These are phyloP conservation scores for Mucor saturninus DNA, from an alignment of 371 early-diverging fungal species.

Conservation along the genomic window DNA sequence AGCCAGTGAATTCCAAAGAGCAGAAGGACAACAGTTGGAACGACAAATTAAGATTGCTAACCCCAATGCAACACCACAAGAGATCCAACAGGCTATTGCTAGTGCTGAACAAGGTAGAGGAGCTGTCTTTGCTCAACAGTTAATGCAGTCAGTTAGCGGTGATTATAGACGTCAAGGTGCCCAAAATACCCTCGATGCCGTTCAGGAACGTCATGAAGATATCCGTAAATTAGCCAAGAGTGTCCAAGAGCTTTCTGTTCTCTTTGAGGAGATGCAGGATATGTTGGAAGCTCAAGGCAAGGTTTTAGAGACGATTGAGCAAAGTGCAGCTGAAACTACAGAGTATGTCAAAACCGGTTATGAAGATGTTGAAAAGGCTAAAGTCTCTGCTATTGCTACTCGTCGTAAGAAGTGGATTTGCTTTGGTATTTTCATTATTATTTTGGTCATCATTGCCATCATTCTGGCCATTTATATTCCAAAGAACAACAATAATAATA, in stretches of 20 bases:
- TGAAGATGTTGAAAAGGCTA: conserved; percentile 39
- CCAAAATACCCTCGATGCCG: conserved; percentile 51
- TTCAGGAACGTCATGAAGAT: conserved; percentile 57
- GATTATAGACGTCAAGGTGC: conserved; percentile 50
- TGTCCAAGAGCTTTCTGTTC: conserved; percentile 45
- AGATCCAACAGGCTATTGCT: conserved; percentile 49
- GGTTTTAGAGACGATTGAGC: conserved; percentile 48
- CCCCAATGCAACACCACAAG: conserved; percentile 51
- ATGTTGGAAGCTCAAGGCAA: conserved; percentile 49
- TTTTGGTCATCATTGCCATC: conserved; percentile 51
- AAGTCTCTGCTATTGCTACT: conserved; percentile 39
- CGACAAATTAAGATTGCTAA: conserved; percentile 56
- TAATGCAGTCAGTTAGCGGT: conserved; percentile 43
- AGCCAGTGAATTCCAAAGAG: conserved; percentile 51
- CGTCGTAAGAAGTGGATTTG: conserved; percentile 59
- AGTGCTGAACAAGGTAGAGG: conserved; percentile 49
- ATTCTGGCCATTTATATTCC: conserved; percentile 29
- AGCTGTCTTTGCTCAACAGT: conserved; percentile 53
- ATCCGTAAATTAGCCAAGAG: conserved; percentile 50
- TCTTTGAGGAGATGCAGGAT: conserved; percentile 54
- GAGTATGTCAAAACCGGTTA: conserved; percentile 43
- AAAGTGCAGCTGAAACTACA: conserved; percentile 39
- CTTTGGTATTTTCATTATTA: conserved; percentile 46
- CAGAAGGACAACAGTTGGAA: conserved; percentile 46
- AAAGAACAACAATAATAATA: conserved; percentile 13